These are phyloP conservation scores for Thalassiosira mediterranea DNA, from an alignment of 352 stramenopile species.

Conservation along the genomic window DNA sequence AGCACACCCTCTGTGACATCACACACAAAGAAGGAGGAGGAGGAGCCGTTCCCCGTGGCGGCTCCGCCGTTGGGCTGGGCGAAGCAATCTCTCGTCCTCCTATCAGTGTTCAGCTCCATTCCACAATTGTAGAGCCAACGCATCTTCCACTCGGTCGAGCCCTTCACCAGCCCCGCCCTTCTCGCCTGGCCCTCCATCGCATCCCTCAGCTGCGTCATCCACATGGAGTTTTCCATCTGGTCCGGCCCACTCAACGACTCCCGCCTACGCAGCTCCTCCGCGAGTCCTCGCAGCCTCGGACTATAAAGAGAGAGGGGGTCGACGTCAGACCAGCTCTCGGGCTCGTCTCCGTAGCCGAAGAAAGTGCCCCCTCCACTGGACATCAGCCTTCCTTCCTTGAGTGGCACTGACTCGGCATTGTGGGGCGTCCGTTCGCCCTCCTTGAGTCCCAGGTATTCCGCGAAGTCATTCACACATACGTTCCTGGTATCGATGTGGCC, in stretches of 20 bases:
- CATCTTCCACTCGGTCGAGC: constrained; percentile 48
- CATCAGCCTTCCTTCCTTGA: constrained; percentile 3
- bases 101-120: constrained; percentile 4
- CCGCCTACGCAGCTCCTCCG: constrained; percentile 11
- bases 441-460: constrained; percentile 65
- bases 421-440: constrained; percentile 18
- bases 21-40: not conserved
- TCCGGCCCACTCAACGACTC: constrained; percentile 12
- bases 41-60: not conserved
- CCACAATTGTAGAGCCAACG: constrained; percentile 30
- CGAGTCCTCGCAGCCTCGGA: constrained; percentile 24
- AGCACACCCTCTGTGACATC: not conserved
- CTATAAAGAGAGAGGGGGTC: constrained; percentile 18
- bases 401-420: constrained; percentile 22
- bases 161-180: constrained; percentile 46
- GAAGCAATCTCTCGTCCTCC: not conserved
- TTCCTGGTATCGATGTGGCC: constrained; percentile 69
- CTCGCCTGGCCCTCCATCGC: constrained; percentile 31
- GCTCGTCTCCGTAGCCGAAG: constrained; percentile 50
- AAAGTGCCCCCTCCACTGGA: constrained; percentile 6
- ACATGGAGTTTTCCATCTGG: constrained; percentile 25
- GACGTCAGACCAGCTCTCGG: constrained; percentile 43
- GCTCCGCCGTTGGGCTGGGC: not conserved
- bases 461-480: constrained; percentile 74
- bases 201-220: constrained; percentile 26